Evolutionary conservation across 306 rosid species (phyloP).

Genomic region (Senna tora): DNA sequence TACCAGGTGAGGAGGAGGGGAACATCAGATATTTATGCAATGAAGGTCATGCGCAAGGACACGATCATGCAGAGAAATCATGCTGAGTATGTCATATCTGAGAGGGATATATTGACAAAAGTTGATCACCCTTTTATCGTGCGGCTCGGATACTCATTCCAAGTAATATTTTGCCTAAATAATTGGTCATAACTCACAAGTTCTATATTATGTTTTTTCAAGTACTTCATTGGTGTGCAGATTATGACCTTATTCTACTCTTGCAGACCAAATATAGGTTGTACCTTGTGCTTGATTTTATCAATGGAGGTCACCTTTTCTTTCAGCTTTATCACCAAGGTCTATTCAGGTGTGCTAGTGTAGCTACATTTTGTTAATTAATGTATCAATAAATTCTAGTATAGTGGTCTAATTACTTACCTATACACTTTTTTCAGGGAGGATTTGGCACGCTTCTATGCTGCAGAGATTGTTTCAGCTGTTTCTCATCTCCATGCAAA

Average conservation of each 20-base stretch:
- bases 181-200: conserved; percentile 13
- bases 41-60: conserved; percentile 91
- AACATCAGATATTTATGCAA: conserved; percentile 81
- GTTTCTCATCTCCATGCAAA: conserved; percentile 83
- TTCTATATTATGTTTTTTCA: conserved; percentile 20
- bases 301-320: conserved; percentile 88
- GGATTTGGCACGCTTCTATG: conserved; percentile 79
- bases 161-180: conserved; percentile 50
- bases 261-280: conserved; percentile 79
- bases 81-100: conserved; percentile 77
- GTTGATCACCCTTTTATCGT: conserved; percentile 75
- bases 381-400: conserved; percentile 14
- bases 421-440: conserved; percentile 56
- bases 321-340: conserved; percentile 83
- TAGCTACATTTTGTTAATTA: conserved; percentile 15
- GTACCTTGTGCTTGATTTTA: conserved; percentile 82
- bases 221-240: not conserved
- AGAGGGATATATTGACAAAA: conserved; percentile 73
- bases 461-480: conserved; percentile 81
- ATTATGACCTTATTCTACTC: conserved; percentile 3
- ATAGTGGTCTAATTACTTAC: conserved; percentile 2
- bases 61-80: conserved; percentile 78
- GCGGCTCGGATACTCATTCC: conserved; percentile 81
- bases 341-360: conserved; percentile 64
- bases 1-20: conserved; percentile 78